Conservation (phyloP, 2,329 filamentous ascomycete species). For the Colletotrichum sp. region DNA sequence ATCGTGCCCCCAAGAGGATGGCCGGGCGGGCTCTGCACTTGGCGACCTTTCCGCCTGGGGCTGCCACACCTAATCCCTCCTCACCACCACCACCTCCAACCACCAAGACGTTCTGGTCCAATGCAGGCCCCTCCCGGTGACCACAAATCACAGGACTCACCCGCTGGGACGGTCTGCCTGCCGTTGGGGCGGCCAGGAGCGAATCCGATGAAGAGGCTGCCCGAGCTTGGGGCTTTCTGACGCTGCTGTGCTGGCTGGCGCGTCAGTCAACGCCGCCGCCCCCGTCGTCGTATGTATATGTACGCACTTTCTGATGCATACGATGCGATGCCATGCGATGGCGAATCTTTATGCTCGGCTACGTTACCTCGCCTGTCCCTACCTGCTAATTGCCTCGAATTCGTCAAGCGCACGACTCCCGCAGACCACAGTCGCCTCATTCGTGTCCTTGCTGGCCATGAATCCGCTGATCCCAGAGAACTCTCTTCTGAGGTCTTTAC, state of each 20-base stretch:
- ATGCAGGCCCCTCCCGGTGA: constrained; percentile 17
- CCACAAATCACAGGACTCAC: constrained; percentile 16
- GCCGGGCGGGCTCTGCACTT: not conserved
- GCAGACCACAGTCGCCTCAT: not conserved
- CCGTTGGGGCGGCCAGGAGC: not conserved
- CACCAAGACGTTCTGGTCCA: not conserved
- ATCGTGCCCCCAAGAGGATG: not conserved
- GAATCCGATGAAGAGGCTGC: not conserved
- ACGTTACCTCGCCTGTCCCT: not conserved
- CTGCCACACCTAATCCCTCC: not conserved
- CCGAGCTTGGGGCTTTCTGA: not conserved
- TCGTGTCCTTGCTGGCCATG: not conserved
- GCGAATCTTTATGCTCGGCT: not conserved
- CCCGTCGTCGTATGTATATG: not conserved
- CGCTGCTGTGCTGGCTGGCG: not conserved
- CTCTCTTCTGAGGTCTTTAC: not conserved
- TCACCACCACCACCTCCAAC: not conserved
- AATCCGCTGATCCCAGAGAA: not conserved
- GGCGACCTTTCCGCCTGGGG: not conserved
- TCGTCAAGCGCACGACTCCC: not conserved
- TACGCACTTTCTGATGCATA: not conserved
- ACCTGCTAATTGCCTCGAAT: not conserved
- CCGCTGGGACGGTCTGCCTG: constrained; percentile 7
- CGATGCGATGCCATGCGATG: not conserved
- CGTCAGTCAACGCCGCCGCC: not conserved